Percentiles rank a stretch among this genome's conserved stretches.
Conservation (phyloP, 805 yeast genomes). For the Naumovozyma baii region DNA sequence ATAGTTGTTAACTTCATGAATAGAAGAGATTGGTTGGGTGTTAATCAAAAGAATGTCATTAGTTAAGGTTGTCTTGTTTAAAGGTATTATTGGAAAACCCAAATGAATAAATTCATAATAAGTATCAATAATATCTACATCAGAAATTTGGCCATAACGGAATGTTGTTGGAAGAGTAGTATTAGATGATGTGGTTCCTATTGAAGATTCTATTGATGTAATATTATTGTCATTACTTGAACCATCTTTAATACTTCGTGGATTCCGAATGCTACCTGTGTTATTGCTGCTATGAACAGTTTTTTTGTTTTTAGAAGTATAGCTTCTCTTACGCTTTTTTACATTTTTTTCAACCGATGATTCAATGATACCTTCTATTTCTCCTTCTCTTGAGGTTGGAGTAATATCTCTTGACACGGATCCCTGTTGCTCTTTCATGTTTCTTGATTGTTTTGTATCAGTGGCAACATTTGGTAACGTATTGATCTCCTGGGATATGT, state of each 20-base stretch:
- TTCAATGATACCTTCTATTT: background rate
- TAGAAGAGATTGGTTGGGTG: slow-evolving; percentile 24
- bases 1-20: slow-evolving; percentile 27
- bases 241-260: background rate
- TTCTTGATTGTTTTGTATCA: slow-evolving; percentile 5
- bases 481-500: background rate
- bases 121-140: slow-evolving; percentile 34
- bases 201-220: slow-evolving; percentile 1
- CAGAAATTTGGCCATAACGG: slow-evolving; percentile 24
- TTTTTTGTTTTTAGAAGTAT: background rate
- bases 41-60: slow-evolving; percentile 23
- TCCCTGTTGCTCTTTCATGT: too few species aligned
- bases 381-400: background rate
- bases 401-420: background rate
- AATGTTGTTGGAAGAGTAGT: slow-evolving; percentile 3
- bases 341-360: slow-evolving; percentile 1
- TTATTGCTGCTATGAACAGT: background rate
- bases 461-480: background rate
- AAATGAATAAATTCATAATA: slow-evolving; percentile 40
- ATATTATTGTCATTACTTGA: background rate
- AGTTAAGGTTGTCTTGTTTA: slow-evolving; percentile 28
- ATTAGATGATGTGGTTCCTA: background rate
- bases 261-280: background rate
- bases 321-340: slow-evolving; percentile 4
- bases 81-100: slow-evolving; percentile 32